Base-by-base conservation (phyloP, 2,329 filamentous ascomycete species). In the Aspergillaceae sp. region DNA sequence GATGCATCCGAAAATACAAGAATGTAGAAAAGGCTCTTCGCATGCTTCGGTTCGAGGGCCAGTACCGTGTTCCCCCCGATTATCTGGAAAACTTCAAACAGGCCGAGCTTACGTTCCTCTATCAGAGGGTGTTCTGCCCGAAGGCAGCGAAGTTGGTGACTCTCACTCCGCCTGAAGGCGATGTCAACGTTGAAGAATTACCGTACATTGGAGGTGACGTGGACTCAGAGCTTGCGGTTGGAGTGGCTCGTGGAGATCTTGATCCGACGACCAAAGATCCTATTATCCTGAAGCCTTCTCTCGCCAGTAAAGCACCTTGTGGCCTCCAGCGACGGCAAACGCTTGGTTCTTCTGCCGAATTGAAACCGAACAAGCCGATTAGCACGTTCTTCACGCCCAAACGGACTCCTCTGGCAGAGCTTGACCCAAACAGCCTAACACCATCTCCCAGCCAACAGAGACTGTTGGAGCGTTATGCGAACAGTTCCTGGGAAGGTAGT, bases 71-170 rank as follows among this genome's bases (percentile, higher is more conserved):
- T 7, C 90, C 92, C 0, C 72, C 82, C 35, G 84, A 86, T 51
- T 98, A 97, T 62, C 71, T 92, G 29, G 80, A 86, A 5, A 75
- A 79, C 19, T 98, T 97, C 63, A 78, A 80, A 50, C 83, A 91
- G 62, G 92, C 92, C 0, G 92, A 98, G 65, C 73, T 87, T 55
- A 97, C 92, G 0, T 98, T 98, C 60, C 70, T 96, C 11, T 86
- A 97, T 60, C 92, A 96, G 69, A 86, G 92, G 68, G 91, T 97
- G 3, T 98, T 87, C 64, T 97, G 91, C 62, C 89, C 91, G 0
- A 71, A 75, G 34, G 75, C 77, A 37, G 75, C 83, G 48, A 72
- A 80, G 50, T 68, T 97, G 40, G 86, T 95, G 36, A 82, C 88
- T 49, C 74, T 95, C 48, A 92, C 82, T 1, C 74, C 80, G 9